Percentiles rank a stretch among this genome's conserved stretches.
Conservation (phyloP, 257 asterid species). For the Avicennia marina region DNA sequence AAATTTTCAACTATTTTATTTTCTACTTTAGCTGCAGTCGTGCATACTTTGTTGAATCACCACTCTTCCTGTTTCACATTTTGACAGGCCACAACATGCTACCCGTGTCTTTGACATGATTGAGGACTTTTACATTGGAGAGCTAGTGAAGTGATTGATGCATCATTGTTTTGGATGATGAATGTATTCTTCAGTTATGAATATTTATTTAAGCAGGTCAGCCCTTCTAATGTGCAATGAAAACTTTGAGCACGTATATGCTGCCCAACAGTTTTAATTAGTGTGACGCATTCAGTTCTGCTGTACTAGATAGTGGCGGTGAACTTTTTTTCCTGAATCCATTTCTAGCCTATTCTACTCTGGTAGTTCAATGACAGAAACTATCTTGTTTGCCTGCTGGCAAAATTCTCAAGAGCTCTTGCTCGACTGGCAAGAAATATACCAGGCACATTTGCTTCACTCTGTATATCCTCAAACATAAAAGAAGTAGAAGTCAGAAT, state of each 20-base stretch:
- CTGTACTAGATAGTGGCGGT: background rate
- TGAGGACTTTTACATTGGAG: constrained; percentile 74
- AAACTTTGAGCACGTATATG: background rate
- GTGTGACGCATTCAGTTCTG: constrained; percentile 1
- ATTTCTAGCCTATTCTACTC: background rate
- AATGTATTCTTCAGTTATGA: background rate
- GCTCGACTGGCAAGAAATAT: too few species aligned
- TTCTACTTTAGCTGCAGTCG: background rate
- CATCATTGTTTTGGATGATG: constrained; percentile 5
- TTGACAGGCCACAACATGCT: constrained; percentile 89
- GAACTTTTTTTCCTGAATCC: background rate
- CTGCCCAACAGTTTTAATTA: background rate
- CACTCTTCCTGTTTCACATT: background rate
- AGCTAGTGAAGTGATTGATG: constrained; percentile 36
- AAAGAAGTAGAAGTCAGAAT: too few species aligned
- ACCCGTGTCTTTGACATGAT: constrained; percentile 89
- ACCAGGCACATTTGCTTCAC: too few species aligned
- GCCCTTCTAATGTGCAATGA: background rate
- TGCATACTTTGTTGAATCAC: constrained; percentile 2
- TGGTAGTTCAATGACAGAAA: constrained; percentile 1
- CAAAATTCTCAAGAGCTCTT: too few species aligned
- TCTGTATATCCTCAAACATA: too few species aligned
- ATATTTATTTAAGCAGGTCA: background rate
- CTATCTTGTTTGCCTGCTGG: too few species aligned
- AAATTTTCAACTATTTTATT: background rate